Base-by-base conservation (phyloP, 2,329 filamentous ascomycete genomes). In the Colletotrichum sansevieriae region DNA sequence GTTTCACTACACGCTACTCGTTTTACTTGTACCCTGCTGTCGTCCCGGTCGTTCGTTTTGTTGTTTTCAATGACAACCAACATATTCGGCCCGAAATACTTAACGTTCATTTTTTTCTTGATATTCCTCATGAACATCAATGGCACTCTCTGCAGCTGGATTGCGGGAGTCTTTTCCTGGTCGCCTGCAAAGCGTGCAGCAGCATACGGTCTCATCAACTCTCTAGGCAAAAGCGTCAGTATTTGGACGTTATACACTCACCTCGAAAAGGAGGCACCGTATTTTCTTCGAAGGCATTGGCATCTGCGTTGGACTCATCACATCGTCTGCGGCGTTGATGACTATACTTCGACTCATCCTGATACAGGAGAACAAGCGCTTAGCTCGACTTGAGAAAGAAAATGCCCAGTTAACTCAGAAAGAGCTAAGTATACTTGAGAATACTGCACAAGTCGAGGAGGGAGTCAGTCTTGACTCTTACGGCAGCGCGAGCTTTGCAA, bases 1-100 rank as follows among this genome's bases (percentile, higher is more conserved):
- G 54, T 4, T 65, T 61, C 44, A 61, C 54, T 7, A 70, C 47
- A 2, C 51, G 70, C 18, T 71, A 58, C 51, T 71, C 67, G 70
- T 71, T 71, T 47, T 71, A 54, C 55, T 33, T 71, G 20, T 71
- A 65, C 20, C 62, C 62, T 7, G 41, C 55, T 11, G 62, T 15
- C 1, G 15, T 65, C 12, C 46, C 62, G 3, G 37, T 59, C n/a
- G n/a, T 65, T 29, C 54, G 62, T 18, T 65, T 65, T 25, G 43
- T 87, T 51, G 77, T 88, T 63, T 88, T 87, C 77, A 87, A 87
- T 88, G 83, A 82, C 82, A 6, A 84, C 82, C 4, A 73, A 80
- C 9, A 73, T 73, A 35, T 88, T 88, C 63, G 86, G 84, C 0
- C 81, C 85, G 0, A 81, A 83, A 18, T 89, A 88, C 77, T 84